phyloP scores from a whole-genome alignment of 202 grass and related monocot species.

The Hordeum pubiflorum region DNA sequence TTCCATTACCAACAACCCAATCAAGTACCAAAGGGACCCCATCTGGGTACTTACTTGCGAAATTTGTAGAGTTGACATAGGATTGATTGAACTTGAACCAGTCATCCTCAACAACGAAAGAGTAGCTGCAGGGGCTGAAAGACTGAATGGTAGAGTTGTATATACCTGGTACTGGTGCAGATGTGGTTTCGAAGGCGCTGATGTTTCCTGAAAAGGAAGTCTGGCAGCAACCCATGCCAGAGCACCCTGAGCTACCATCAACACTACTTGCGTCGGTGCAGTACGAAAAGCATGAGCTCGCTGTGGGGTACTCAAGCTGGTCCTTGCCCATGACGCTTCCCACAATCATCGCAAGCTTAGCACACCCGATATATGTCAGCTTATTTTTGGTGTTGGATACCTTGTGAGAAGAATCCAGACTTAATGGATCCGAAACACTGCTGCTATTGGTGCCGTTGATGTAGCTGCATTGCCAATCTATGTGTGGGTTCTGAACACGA shows the following conservation, averaged over 20 bases:
- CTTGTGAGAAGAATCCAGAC: neutral
- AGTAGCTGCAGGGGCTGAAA: constrained; percentile 1
- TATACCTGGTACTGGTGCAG: neutral
- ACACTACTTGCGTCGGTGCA: neutral
- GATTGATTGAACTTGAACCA: neutral
- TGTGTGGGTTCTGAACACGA: neutral
- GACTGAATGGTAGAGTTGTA: neutral
- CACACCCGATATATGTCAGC: neutral
- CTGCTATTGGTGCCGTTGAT: neutral
- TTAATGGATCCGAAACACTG: neutral
- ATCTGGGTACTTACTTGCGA: neutral
- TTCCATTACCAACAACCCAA: neutral
- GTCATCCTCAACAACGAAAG: neutral
- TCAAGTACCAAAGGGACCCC: neutral
- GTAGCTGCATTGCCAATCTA: neutral
- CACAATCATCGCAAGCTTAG: neutral
- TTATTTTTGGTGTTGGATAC: constrained; percentile 12
- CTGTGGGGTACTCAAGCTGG: neutral
- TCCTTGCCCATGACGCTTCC: neutral
- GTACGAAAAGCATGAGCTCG: neutral
- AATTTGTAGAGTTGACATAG: neutral
- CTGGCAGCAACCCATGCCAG: constrained; percentile 8
- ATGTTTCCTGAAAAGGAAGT: neutral
- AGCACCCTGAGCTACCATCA: neutral
- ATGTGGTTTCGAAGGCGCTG: neutral